Evolutionary conservation across 2,329 filamentous ascomycete genomes (phyloP), one percentile per base, ranked within the genome.

Genomic region (Alternaria infectoria): DNA sequence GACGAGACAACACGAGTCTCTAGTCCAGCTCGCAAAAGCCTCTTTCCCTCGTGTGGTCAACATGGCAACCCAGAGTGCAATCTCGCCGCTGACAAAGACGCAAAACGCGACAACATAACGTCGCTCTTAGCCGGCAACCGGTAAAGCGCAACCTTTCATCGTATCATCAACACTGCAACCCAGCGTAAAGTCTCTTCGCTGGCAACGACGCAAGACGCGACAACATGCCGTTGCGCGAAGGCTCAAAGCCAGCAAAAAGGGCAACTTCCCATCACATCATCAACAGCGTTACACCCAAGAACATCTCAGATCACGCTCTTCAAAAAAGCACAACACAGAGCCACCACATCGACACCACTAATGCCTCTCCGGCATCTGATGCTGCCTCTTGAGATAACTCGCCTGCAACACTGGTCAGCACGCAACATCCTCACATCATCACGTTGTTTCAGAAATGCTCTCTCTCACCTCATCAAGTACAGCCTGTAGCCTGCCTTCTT

Each of bases 401-500:
- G 67, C 68, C 76, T 78, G 54, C 40, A 21, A 43, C 40, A 28
- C 45, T 49, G 4, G 28, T 19, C 21, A 9, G 23, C 6, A n/a
- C 32, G 9, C 28, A 17, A 32, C 11, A 5, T 28, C 17, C 6
- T 30, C 26, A 19, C 12, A 32, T 50, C 9, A 46, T 23, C 21
- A 21, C 19, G 13, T 25, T 12, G 23, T 25, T 10, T 15, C 43
- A 28, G 54, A 17, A 23, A 5, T 4, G 4, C 5, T 28, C 15
- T 54, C 73, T 32, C 68, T 72, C 47, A 74, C 81, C 73, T 83
- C 81, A 69, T 83, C 81, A 49, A 83, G 71, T 46, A 73, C 76
- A 66, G 66, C 76, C 54, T 80, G 78, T 62, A 83, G 55, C 40
- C 76, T 77, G 11, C 78, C 76, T 69, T 83, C 81, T 70, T 82